These are phyloP conservation scores for Trichomonascus vanleenenianus DNA, from an alignment of 805 yeast species.

Conservation along the genomic window DNA sequence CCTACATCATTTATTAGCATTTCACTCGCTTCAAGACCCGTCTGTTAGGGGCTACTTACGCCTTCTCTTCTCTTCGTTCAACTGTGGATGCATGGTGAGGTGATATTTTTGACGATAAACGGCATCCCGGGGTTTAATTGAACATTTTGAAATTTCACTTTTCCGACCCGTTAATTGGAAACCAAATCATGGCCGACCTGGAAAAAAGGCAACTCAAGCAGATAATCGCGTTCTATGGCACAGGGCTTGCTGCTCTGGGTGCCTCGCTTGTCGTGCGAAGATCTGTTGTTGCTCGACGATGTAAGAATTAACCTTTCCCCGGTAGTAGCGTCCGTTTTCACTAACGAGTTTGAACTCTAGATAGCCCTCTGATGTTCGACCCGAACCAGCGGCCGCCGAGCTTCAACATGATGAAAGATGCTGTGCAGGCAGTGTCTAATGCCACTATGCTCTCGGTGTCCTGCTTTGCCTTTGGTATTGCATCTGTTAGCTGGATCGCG, in stretches of 20 bases:
- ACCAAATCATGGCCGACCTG: not conserved
- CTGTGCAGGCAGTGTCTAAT: conserved; percentile 74
- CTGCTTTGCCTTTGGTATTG: conserved; percentile 60
- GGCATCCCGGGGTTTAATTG: not conserved
- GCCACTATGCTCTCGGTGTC: conserved; percentile 72
- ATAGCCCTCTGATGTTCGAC: conserved; percentile 67
- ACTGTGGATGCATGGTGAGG: conserved; percentile 44
- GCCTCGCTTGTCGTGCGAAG: conserved; percentile 69
- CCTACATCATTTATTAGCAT: conserved; percentile 32
- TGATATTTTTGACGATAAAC: not conserved
- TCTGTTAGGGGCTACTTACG: conserved; percentile 24
- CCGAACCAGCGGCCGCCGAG: conserved; percentile 82
- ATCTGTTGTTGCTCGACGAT: conserved; percentile 66
- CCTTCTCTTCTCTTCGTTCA: conserved; percentile 41
- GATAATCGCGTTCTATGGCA: conserved; percentile 62
- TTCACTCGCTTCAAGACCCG: not conserved
- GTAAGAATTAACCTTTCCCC: conserved; percentile 11
- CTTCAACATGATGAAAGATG: conserved; percentile 75
- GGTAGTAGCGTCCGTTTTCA: not conserved
- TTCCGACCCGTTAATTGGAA: not conserved
- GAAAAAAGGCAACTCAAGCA: conserved; percentile 53
- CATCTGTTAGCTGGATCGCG: conserved; percentile 73
- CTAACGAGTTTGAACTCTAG: conserved; percentile 18
- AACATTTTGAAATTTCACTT: not conserved
- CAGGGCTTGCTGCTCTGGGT: conserved; percentile 63